A percentile compares a stretch with the other conserved stretches of the same genome.
These are phyloP conservation scores for Apiospora rasikravindrae DNA, from an alignment of 2,329 filamentous ascomycete genomes.

Conservation along the genomic window DNA sequence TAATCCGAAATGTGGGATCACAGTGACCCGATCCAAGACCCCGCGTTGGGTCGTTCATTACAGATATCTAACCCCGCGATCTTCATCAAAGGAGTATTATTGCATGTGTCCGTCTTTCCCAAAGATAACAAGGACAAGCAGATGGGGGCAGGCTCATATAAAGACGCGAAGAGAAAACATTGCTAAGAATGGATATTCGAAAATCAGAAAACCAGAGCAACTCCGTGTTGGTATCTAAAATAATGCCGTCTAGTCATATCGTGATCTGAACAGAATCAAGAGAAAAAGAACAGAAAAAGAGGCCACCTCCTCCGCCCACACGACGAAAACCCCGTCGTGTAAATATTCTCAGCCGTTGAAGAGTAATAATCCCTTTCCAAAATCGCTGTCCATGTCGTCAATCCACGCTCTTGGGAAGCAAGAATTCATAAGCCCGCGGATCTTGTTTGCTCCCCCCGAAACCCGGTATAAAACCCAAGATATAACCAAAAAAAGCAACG, in stretches of 20 bases:
- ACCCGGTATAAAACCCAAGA: not conserved
- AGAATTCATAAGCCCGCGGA: not conserved
- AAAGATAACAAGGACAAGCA: not conserved
- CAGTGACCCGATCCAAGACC: not conserved
- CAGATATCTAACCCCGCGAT: not conserved
- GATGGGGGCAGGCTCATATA: not conserved
- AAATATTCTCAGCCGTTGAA: conserved; percentile 1
- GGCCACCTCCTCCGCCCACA: not conserved
- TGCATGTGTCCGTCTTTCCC: not conserved
- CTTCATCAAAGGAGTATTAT: not conserved
- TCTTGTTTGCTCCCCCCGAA: conserved; percentile 4
- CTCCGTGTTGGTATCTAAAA: conserved; percentile 40
- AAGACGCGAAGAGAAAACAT: not conserved
- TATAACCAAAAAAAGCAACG: not conserved
- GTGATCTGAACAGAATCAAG: conserved; percentile 20
- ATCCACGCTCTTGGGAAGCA: conserved; percentile 11
- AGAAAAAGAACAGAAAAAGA: conserved; percentile 1
- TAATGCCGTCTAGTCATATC: conserved; percentile 31
- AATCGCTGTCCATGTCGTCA: conserved; percentile 8
- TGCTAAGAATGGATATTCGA: conserved; percentile 13
- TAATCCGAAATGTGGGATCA: not conserved
- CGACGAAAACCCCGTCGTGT: not conserved
- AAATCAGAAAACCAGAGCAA: conserved; percentile 25
- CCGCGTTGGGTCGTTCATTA: not conserved
- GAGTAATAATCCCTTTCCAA: not conserved